Base-by-base conservation (phyloP, 768 basidiomycete species). In the Psilocybe tampanensis region DNA sequence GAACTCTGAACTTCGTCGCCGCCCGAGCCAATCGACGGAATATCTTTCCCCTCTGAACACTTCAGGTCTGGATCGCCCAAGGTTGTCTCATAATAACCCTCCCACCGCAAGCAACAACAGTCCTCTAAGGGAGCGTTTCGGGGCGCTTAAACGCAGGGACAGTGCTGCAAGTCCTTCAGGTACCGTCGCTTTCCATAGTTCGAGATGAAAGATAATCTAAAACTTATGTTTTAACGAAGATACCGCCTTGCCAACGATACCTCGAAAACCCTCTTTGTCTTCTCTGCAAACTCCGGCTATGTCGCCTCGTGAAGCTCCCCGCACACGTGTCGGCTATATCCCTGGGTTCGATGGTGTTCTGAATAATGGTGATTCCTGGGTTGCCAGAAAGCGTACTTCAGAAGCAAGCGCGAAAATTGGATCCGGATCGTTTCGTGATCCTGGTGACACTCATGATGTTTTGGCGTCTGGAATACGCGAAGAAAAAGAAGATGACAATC, bases 1-100 rank as follows among this genome's bases (percentile, higher is more conserved):
- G 64, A 95, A 95, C 76, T 94, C 94, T 57, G 91, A 94, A 66
- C 79, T 90, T 68, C 92, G 92, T 72, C 86, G 89, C 63, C 91
- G 93, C 61, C 64, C 68, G 5, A 69, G 68, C 50, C 91, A 90
- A 72, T 90, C 91, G 47, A 84, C 77, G 52, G 91, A 93, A 74
- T 80, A 83, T 63, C 76, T 89, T 59, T 85, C 85, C 13, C 79
- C 88, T 22, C 73, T 88, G 53, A 74, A 78, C 58, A 81, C 81
- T 2, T 76, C 82, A 26, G 72, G 74, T 32, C 69, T 75, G 12
- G 90, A 91, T 49, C 77, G 89, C 61, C 77, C 83, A 44, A 83
- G 89, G 65, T 66, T 83, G 51, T 76, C 72, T 60, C 83, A 86
- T 66, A 71, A 74, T 59, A 74, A 70, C 48, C 75, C 86, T 36